Evolutionary conservation across 2,329 filamentous ascomycete genomes (phyloP), one percentile per base, ranked within the genome.

Genomic region (Magnaporthales sp.): DNA sequence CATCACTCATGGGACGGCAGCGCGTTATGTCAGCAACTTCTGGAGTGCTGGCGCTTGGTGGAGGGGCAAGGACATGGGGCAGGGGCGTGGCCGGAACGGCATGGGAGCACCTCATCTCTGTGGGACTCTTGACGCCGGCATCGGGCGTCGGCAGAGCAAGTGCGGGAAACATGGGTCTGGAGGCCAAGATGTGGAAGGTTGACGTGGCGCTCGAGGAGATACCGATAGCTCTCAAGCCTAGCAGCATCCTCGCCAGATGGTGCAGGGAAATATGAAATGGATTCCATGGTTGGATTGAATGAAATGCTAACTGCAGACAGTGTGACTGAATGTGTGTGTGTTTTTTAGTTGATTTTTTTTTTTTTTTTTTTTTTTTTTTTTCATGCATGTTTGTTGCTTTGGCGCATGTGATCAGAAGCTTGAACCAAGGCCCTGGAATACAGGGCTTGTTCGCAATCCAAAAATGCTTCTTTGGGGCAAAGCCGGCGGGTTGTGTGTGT

Each of bases 121-220:
- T 89, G 38, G 89, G 89, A 1, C 74, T 95, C 38, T 78, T 94
- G 9, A 82, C 93, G 68, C 87, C 90, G 4, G 88, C 85, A 2
- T 31, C 66, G 79, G 79, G 62, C 74, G 67, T 68, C 69, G 68
- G 69, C 74, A 68, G 72, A 61, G 58, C 38, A 27, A 77, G 75
- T 29, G 77, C 77, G 29, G 81, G 81, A 22, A 80, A 85, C 66
- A 82, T 81, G 19, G 86, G 86, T 3, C 75, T 87, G 22, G 87
- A 87, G 73, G 85, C 84, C 67, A 86, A 85, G 75, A 90, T 90
- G 88, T 90, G 89, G 80, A 88, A 87, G 77, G 85, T 90, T 38
- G 91, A 95, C 75, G 87, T 95, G 31, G 85, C 84, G 63, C 79
- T 95, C 67, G 90, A 93, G 75, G 92, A 96, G 81, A 91, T 95